phyloP scores from a whole-genome alignment of 257 asterid genomes.

The Coffea canephora region DNA sequence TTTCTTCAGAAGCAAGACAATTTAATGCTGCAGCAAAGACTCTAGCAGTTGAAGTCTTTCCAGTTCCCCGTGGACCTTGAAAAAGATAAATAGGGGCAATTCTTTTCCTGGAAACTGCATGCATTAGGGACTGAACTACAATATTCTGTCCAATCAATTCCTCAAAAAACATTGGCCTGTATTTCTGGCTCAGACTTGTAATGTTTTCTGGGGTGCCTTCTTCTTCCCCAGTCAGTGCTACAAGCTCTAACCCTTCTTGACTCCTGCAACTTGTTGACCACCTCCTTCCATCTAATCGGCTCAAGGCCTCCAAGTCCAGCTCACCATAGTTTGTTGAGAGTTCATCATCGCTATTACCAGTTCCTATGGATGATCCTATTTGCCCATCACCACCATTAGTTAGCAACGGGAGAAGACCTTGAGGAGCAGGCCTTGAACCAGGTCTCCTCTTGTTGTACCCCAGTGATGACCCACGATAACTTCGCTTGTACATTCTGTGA shows the following conservation, averaged over 20 bases:
- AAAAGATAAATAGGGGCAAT: slow-evolving; percentile 84
- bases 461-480: slow-evolving; percentile 46
- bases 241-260: slow-evolving; percentile 64
- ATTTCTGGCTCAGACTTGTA: slow-evolving; percentile 76
- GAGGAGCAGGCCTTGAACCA: slow-evolving; percentile 43
- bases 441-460: slow-evolving; percentile 61
- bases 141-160: slow-evolving; percentile 84
- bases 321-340: slow-evolving; percentile 70
- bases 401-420: slow-evolving; percentile 72
- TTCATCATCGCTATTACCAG: slow-evolving; percentile 68
- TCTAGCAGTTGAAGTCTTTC: slow-evolving; percentile 84
- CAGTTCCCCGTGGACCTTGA: slow-evolving; percentile 98
- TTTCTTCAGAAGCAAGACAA: slow-evolving; percentile 79
- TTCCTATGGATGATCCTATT: slow-evolving; percentile 57
- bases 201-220: slow-evolving; percentile 66
- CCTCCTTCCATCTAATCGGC: slow-evolving; percentile 79
- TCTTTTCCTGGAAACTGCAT: slow-evolving; percentile 61
- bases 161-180: slow-evolving; percentile 82
- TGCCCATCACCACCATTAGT: slow-evolving; percentile 42
- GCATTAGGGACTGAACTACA: slow-evolving; percentile 72
- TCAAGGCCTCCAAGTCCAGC: slow-evolving; percentile 82
- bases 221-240: slow-evolving; percentile 43
- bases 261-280: slow-evolving; percentile 88
- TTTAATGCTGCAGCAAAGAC: slow-evolving; percentile 84
- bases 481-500: slow-evolving; percentile 45